Evolutionary conservation across 495 filamentous ascomycete genomes (phyloP).

Genomic region (Staphylotrichum tortipilum): DNA sequence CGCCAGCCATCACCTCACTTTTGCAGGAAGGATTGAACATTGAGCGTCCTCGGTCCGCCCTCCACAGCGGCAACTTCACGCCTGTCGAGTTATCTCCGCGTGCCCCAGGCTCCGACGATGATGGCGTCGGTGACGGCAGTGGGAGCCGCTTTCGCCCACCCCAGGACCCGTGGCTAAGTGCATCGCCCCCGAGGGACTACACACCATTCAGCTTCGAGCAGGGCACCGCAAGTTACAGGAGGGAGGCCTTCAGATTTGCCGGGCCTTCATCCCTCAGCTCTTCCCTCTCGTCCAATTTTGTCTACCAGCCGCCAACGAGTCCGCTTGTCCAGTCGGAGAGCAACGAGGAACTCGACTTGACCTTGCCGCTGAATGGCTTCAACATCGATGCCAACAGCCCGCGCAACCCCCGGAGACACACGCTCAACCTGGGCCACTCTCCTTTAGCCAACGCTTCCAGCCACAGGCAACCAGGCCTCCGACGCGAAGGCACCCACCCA

Average conservation of each 20-base stretch:
- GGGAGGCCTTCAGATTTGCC: slow-evolving; percentile 25
- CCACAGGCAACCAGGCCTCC: slow-evolving; percentile 26
- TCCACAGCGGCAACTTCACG: slow-evolving; percentile 85
- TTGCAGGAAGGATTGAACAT: slow-evolving; percentile 50
- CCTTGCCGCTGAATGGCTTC: slow-evolving; percentile 39
- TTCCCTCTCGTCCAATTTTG: slow-evolving; percentile 72
- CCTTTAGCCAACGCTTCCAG: slow-evolving; percentile 21
- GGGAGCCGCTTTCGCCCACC: slow-evolving; percentile 3
- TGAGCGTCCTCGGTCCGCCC: slow-evolving; percentile 73
- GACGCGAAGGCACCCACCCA: slow-evolving; percentile 48
- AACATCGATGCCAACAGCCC: slow-evolving; percentile 26
- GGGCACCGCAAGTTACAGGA: slow-evolving; percentile 11
- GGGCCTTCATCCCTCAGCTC: slow-evolving; percentile 60
- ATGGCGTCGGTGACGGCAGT: not conserved
- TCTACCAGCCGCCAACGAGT: slow-evolving; percentile 82
- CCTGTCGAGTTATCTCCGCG: slow-evolving; percentile 37
- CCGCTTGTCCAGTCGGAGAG: slow-evolving; percentile 85
- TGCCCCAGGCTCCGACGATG: not conserved
- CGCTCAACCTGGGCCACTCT: slow-evolving; percentile 28
- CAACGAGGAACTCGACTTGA: slow-evolving; percentile 71
- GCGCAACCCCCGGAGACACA: slow-evolving; percentile 31
- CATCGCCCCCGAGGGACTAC: slow-evolving; percentile 40
- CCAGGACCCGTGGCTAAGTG: slow-evolving; percentile 29
- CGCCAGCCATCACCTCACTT: slow-evolving; percentile 19
- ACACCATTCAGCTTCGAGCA: slow-evolving; percentile 32